Conservation (phyloP, 257 asterid species). For the Ajuga chamaepitys region DNA sequence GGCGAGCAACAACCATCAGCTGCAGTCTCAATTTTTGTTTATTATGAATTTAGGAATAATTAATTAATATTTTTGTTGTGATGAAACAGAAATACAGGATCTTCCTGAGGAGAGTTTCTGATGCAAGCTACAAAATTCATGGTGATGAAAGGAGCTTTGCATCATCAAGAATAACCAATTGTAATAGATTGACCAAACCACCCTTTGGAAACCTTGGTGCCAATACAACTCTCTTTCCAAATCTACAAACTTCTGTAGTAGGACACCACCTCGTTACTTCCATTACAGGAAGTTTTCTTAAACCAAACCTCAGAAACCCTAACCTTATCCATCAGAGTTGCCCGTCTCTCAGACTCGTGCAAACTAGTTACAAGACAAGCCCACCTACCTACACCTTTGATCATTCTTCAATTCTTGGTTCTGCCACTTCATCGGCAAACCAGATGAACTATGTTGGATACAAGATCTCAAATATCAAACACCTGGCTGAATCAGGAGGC, state of each 20-base stretch:
- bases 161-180: background rate
- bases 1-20: no score
- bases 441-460: background rate
- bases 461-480: no score
- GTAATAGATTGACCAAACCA: background rate
- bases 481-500: no score
- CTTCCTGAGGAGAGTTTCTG: constrained; percentile 37
- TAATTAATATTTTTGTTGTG: no score
- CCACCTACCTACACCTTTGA: background rate
- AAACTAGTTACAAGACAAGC: background rate
- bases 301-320: background rate
- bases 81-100: constrained; percentile 43
- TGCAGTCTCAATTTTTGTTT: no score
- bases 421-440: background rate
- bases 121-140: constrained; percentile 28
- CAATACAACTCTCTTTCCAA: background rate
- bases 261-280: no score
- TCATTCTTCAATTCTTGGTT: background rate
- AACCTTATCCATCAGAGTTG: background rate
- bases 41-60: no score
- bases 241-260: background rate
- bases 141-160: background rate
- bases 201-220: constrained; percentile 1
- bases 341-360: background rate
- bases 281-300: background rate